Evolutionary conservation across 257 asterid genomes (phyloP).

Genomic region (Nicotiana sylvestris): DNA sequence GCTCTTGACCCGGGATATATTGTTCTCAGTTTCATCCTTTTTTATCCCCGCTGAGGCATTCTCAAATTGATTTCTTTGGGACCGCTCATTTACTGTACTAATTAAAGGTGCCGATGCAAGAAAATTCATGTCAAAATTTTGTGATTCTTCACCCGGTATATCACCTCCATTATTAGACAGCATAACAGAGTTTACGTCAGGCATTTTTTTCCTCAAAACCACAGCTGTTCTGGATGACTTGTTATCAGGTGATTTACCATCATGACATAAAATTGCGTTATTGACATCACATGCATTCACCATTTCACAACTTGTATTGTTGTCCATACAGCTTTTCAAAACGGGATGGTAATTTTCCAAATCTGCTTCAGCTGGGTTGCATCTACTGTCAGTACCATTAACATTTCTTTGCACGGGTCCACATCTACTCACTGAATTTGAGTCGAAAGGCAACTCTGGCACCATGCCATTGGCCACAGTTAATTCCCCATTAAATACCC

Average conservation of each 20-base stretch:
- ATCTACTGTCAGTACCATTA: conserved; percentile 13
- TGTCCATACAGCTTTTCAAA: conserved; percentile 24
- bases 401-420: conserved; percentile 17
- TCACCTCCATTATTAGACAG: conserved; percentile 20
- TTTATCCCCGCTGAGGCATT: conserved; percentile 16
- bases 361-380: conserved; percentile 20
- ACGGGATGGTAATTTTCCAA: conserved; percentile 22
- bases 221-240: conserved; percentile 19
- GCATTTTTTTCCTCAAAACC: conserved; percentile 26
- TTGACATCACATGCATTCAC: conserved; percentile 18
- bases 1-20: conserved; percentile 29
- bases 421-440: conserved; percentile 22
- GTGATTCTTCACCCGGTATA: conserved; percentile 25
- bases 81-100: conserved; percentile 23
- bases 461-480: conserved; percentile 25
- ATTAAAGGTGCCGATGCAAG: conserved; percentile 31
- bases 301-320: conserved; percentile 22
- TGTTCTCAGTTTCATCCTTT: conserved; percentile 24
- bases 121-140: conserved; percentile 19
- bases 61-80: conserved; percentile 22
- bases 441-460: conserved; percentile 22
- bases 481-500: conserved; percentile 30
- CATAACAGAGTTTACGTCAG: conserved; percentile 27
- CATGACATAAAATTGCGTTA: background rate
- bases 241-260: conserved; percentile 14